A percentile compares a stretch with the other conserved stretches of the same genome.
Evolutionary conservation across 495 filamentous ascomycete genomes (phyloP).

Genomic region (Xylaria flabelliformis): DNA sequence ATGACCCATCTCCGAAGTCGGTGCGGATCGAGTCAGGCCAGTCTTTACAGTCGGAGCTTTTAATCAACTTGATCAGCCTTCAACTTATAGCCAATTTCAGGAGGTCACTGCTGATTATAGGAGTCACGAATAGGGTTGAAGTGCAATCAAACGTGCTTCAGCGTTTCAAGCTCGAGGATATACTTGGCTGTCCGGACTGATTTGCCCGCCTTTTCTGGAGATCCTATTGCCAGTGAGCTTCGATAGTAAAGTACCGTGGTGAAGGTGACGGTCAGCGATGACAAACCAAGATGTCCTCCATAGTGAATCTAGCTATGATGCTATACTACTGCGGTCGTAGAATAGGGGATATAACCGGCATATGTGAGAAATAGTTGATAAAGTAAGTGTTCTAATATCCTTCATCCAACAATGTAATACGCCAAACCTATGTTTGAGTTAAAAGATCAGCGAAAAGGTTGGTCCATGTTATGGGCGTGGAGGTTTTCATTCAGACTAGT

Average conservation of each 20-base stretch:
- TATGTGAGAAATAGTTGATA: not conserved
- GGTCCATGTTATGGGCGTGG: no score
- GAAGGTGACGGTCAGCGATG: not conserved
- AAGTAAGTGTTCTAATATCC: not conserved
- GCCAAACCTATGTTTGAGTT: no score
- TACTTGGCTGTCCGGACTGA: not conserved
- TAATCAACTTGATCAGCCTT: no score
- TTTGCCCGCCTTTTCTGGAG: not conserved
- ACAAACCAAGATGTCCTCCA: not conserved
- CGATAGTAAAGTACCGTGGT: not conserved
- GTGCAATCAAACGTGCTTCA: not conserved
- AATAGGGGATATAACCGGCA: not conserved
- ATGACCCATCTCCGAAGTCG: not conserved
- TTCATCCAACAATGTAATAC: no score
- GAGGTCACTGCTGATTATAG: no score
- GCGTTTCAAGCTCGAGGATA: not conserved
- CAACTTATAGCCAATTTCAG: no score
- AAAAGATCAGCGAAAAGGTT: no score
- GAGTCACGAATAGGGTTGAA: no score
- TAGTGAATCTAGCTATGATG: not conserved
- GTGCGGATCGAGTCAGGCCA: no score
- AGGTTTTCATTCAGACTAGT: no score
- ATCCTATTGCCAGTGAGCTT: not conserved
- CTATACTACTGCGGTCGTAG: no score
- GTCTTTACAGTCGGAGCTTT: no score